Conservation (phyloP, 306 rosid species). For the Vigna mungo region DNA sequence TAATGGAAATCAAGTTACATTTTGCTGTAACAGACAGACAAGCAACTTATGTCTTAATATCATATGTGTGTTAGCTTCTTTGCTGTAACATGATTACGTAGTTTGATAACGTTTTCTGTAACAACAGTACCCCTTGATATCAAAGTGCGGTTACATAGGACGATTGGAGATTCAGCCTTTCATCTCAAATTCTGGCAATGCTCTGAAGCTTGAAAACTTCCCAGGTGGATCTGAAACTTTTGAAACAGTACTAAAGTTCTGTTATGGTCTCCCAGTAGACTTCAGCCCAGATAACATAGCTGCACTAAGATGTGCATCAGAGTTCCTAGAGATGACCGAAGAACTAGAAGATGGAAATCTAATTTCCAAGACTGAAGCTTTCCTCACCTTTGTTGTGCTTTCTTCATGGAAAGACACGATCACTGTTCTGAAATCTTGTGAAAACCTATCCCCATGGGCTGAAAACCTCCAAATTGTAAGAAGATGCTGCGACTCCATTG, state of each 20-base stretch:
- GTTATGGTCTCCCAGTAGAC: slow-evolving; percentile 87
- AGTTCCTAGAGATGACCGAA: slow-evolving; percentile 91
- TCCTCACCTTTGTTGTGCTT: slow-evolving; percentile 90
- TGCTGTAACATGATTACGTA: slow-evolving; percentile 54
- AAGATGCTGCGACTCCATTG: slow-evolving; percentile 93
- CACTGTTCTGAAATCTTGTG: slow-evolving; percentile 77
- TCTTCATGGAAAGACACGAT: slow-evolving; percentile 91
- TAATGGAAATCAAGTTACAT: background rate
- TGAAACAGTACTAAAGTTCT: slow-evolving; percentile 75
- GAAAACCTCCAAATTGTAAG: slow-evolving; percentile 93
- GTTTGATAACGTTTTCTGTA: slow-evolving; percentile 45
- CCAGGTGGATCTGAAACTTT: slow-evolving; percentile 88
- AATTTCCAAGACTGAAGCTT: slow-evolving; percentile 82
- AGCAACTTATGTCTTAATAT: slow-evolving; percentile 15
- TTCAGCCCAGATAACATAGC: slow-evolving; percentile 76
- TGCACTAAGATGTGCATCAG: slow-evolving; percentile 88
- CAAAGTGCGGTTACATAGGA: slow-evolving; percentile 88
- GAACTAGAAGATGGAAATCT: slow-evolving; percentile 88
- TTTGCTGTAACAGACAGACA: background rate
- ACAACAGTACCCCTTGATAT: slow-evolving; percentile 83
- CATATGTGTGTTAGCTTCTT: slow-evolving; percentile 32
- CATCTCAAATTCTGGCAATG: slow-evolving; percentile 55
- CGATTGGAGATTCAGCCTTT: slow-evolving; percentile 64
- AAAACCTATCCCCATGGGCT: slow-evolving; percentile 87
- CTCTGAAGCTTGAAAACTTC: slow-evolving; percentile 77